A percentile compares a stretch with the other conserved stretches of the same genome.
Conservation (phyloP, 169 alveolate species). For the Cryptosporidium muris region DNA sequence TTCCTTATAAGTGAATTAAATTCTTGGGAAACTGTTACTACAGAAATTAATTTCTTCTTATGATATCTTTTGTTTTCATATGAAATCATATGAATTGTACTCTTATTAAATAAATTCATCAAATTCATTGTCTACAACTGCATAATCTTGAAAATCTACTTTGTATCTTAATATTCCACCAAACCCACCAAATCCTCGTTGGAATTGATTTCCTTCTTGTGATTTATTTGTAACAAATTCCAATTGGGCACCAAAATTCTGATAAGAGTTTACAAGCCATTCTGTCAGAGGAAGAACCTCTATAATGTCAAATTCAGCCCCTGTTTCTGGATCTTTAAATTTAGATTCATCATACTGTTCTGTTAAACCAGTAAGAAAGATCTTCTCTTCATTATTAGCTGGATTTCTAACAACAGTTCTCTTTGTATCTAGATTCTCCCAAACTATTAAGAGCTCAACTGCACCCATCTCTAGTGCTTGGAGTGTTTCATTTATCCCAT, state of each 20-base stretch:
- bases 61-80: not conserved
- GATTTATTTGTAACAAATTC: constrained; percentile 96
- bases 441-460: constrained; percentile 91
- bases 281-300: constrained; percentile 93
- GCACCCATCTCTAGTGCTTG: constrained; percentile 94
- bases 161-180: constrained; percentile 98
- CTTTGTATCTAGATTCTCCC: constrained; percentile 90
- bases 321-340: constrained; percentile 80
- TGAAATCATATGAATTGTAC: not conserved
- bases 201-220: constrained; percentile 98
- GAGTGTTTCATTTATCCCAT: constrained; percentile 93
- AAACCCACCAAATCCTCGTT: constrained; percentile 98
- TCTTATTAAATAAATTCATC: constrained; percentile 72
- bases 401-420: constrained; percentile 86
- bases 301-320: constrained; percentile 89
- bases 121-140: constrained; percentile 74
- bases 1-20: no score
- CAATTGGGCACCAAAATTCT: constrained; percentile 92
- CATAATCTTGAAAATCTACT: constrained; percentile 85
- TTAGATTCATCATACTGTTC: constrained; percentile 78
- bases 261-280: constrained; percentile 96
- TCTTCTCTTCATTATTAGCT: constrained; percentile 82
- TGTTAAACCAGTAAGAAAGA: constrained; percentile 79
- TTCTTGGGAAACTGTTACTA: no score
- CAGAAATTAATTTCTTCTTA: no score